Evolutionary conservation across 2,329 filamentous ascomycete species (phyloP).

Genomic region (Fusarium tricinctum): DNA sequence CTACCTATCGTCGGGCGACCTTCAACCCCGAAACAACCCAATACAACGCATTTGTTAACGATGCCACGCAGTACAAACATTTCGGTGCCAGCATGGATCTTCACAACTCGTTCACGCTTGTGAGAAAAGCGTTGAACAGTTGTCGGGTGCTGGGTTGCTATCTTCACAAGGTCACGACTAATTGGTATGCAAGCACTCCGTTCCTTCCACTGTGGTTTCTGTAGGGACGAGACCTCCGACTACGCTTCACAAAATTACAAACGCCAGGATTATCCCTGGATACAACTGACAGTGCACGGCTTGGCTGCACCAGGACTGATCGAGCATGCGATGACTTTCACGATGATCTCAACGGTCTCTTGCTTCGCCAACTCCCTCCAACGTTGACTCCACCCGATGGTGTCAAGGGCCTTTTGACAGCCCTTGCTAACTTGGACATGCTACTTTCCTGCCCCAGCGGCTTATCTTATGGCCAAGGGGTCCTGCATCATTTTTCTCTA

Average conservation of each 20-base stretch:
- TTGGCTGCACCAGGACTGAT: not conserved
- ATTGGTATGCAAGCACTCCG: not conserved
- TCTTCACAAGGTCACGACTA: not conserved
- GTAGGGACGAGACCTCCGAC: not conserved
- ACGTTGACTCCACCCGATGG: not conserved
- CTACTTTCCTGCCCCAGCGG: not conserved
- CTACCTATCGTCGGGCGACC: not conserved
- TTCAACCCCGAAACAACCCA: conserved; percentile 1
- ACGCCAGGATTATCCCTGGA: not conserved
- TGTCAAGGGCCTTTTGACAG: not conserved
- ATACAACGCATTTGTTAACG: not conserved
- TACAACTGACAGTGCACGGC: not conserved
- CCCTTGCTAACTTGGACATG: not conserved
- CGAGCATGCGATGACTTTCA: not conserved
- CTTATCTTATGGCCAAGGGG: not conserved
- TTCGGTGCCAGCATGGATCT: not conserved
- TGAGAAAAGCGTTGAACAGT: not conserved
- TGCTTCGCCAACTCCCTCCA: not conserved
- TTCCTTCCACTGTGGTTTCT: not conserved
- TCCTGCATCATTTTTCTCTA: not conserved
- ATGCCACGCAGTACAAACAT: not conserved
- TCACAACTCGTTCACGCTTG: not conserved
- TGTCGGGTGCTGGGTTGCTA: not conserved
- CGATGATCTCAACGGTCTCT: not conserved
- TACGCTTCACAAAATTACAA: not conserved